Evolutionary conservation across 768 basidiomycete species (phyloP).

Genomic region (Kwoniella sp.): DNA sequence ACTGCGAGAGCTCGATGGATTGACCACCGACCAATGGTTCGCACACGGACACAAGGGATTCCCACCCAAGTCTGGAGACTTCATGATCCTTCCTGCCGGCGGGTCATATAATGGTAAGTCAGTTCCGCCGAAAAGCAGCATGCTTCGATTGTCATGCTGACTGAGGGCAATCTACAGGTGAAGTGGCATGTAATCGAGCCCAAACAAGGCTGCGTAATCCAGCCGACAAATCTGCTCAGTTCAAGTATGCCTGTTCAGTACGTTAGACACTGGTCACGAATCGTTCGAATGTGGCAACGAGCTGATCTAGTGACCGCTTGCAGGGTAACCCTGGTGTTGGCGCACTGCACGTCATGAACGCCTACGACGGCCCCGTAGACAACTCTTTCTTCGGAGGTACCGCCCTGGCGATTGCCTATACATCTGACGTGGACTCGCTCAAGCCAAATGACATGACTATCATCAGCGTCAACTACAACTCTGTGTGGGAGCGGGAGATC

Average conservation of each 20-base stretch:
- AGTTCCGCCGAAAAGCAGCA: no score
- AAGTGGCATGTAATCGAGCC: conserved; percentile 25
- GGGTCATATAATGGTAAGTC: conserved; percentile 38
- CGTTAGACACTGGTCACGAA: background rate
- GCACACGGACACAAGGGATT: conserved; percentile 38
- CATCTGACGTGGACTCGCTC: conserved; percentile 63
- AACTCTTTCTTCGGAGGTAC: conserved; percentile 39
- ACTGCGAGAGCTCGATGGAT: conserved; percentile 19
- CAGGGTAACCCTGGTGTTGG: conserved; percentile 20
- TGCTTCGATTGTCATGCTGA: background rate
- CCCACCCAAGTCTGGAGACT: conserved; percentile 41
- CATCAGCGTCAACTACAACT: conserved; percentile 74
- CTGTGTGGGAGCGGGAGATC: conserved; percentile 71
- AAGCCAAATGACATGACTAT: conserved; percentile 71
- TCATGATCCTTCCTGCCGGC: conserved; percentile 39
- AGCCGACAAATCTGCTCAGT: background rate
- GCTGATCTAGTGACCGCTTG: background rate
- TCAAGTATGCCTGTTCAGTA: conserved; percentile 23
- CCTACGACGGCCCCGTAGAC: conserved; percentile 22
- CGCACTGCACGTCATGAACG: conserved; percentile 38
- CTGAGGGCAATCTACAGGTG: conserved; percentile 7
- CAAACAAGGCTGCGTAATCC: conserved; percentile 21
- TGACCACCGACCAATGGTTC: conserved; percentile 41
- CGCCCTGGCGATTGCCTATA: conserved; percentile 75
- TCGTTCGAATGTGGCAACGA: background rate